Percentiles rank a stretch among this genome's conserved stretches.
Evolutionary conservation across 345 rosid species (phyloP).

Genomic region (Litchi chinensis): DNA sequence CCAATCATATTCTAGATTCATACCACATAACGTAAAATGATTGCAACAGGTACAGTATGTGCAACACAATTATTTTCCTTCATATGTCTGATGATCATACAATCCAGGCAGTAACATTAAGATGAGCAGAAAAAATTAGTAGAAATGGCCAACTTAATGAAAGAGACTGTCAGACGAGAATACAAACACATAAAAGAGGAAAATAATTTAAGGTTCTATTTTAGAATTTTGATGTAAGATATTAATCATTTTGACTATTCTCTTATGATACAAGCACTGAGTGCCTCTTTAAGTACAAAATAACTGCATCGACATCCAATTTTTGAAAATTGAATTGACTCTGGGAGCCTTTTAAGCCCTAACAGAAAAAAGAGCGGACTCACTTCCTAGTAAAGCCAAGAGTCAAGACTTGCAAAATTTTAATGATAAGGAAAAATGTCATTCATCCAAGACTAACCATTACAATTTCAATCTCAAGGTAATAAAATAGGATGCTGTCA

Average conservation of each 20-base stretch:
- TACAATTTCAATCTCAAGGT: slow-evolving; percentile 14
- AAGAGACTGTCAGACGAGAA: not conserved
- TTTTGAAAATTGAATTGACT: slow-evolving; percentile 20
- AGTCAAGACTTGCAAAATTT: slow-evolving; percentile 27
- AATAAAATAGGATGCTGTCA: slow-evolving; percentile 1
- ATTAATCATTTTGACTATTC: not conserved
- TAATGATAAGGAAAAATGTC: not conserved
- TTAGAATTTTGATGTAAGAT: not conserved
- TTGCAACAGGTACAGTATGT: no score
- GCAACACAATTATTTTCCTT: no score
- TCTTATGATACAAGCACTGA: slow-evolving; percentile 27
- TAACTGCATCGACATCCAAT: slow-evolving; percentile 7
- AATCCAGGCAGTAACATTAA: no score
- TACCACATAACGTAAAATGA: no score
- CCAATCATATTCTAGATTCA: no score
- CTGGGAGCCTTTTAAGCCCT: slow-evolving; percentile 20
- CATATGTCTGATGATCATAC: no score
- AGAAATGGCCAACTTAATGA: no score
- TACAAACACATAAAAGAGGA: not conserved
- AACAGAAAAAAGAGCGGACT: slow-evolving; percentile 16
- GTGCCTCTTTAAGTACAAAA: slow-evolving; percentile 19
- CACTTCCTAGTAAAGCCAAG: slow-evolving; percentile 8
- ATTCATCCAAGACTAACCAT: slow-evolving; percentile 8
- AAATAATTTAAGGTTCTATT: not conserved
- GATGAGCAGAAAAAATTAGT: no score